These are phyloP conservation scores for Arthromyces matolae DNA, from an alignment of 768 basidiomycete genomes.

Conservation along the genomic window DNA sequence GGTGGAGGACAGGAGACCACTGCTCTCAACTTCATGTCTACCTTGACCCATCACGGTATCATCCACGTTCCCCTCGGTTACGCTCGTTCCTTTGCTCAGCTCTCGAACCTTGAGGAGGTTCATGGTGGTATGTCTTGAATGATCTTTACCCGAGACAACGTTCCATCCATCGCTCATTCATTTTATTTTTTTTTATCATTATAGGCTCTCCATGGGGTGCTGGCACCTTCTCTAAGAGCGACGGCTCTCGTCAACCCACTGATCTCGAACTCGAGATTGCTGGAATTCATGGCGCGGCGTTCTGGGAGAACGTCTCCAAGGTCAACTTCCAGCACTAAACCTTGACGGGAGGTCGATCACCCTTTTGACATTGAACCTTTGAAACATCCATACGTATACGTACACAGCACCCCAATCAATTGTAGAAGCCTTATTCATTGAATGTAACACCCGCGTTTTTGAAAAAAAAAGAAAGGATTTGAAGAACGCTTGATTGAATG, in stretches of 20 bases:
- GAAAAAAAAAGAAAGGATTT: no score
- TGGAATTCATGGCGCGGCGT: conserved; percentile 51
- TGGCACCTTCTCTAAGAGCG: conserved; percentile 56
- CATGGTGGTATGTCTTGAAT: conserved; percentile 50
- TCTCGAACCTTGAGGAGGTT: conserved; percentile 44
- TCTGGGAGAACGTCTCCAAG: conserved; percentile 46
- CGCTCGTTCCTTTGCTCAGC: conserved; percentile 36
- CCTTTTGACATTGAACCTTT: no score
- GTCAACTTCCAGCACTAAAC: no score
- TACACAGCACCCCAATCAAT: no score
- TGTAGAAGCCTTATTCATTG: no score
- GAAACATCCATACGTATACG: no score
- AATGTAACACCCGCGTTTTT: no score
- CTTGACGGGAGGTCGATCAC: no score
- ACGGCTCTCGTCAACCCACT: conserved; percentile 59
- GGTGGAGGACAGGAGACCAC: conserved; percentile 83
- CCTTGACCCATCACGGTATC: conserved; percentile 70
- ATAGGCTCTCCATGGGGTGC: conserved; percentile 79
- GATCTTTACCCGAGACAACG: not conserved
- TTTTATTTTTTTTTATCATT: not conserved
- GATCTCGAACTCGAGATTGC: conserved; percentile 56
- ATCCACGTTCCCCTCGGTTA: conserved; percentile 74
- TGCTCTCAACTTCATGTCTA: conserved; percentile 46
- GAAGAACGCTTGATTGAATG: no score
- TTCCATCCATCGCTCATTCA: not conserved